These are phyloP conservation scores for Talaromyces verruculosus DNA, from an alignment of 2,329 filamentous ascomycete species.

Conservation along the genomic window DNA sequence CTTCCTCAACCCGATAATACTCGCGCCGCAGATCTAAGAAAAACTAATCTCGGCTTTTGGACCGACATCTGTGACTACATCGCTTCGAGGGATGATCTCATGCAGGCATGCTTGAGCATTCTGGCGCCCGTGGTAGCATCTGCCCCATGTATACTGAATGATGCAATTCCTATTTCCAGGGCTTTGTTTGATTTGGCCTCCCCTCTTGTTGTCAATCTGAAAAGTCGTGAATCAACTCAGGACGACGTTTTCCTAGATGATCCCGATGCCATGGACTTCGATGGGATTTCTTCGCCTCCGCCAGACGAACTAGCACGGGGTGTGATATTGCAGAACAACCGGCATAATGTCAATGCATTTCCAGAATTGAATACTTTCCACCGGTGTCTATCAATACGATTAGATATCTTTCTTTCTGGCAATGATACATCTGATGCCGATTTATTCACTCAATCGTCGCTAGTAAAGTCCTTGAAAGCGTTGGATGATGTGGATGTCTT, in stretches of 20 bases:
- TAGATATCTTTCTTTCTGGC: slow-evolving; percentile 32
- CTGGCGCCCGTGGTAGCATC: slow-evolving; percentile 36
- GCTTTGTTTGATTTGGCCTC: slow-evolving; percentile 30
- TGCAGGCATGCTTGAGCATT: slow-evolving; percentile 35
- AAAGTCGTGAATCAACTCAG: slow-evolving; percentile 29
- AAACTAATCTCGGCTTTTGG: slow-evolving; percentile 36
- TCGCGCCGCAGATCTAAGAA: slow-evolving; percentile 32
- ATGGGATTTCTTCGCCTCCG: slow-evolving; percentile 37
- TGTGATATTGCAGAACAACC: slow-evolving; percentile 32
- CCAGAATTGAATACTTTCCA: slow-evolving; percentile 38
- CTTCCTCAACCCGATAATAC: slow-evolving; percentile 34
- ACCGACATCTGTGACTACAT: slow-evolving; percentile 37
- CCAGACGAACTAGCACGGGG: slow-evolving; percentile 28
- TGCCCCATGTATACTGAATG: slow-evolving; percentile 24
- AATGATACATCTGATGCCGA: not conserved
- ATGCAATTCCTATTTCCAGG: slow-evolving; percentile 25
- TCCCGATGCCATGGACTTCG: slow-evolving; percentile 46
- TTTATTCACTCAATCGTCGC: slow-evolving; percentile 13
- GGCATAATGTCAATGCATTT: slow-evolving; percentile 35
- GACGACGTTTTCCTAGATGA: slow-evolving; percentile 22
- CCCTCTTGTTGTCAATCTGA: slow-evolving; percentile 35
- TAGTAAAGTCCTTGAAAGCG: slow-evolving; percentile 40
- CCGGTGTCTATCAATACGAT: slow-evolving; percentile 36
- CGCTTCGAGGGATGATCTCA: slow-evolving; percentile 29
- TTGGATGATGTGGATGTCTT: slow-evolving; percentile 42